Percentiles rank a stretch among this genome's conserved stretches.
These are phyloP conservation scores for Graphilbum sp. DNA, from an alignment of 2,329 filamentous ascomycete genomes.

Conservation along the genomic window DNA sequence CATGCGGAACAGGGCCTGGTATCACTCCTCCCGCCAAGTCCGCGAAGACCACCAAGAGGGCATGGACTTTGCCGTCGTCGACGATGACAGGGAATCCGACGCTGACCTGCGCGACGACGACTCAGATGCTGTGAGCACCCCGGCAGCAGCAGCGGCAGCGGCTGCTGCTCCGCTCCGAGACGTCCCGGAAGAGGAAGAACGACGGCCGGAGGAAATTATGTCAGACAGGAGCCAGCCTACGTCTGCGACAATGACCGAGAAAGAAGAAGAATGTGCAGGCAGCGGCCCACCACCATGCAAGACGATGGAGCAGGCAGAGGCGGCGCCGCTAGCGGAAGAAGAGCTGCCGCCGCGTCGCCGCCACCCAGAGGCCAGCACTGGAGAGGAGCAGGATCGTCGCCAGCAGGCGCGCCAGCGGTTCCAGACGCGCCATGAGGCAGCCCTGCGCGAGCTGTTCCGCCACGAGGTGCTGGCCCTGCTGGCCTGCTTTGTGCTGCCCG, in stretches of 20 bases:
- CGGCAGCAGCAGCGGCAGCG: not conserved
- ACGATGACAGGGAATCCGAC: conserved; percentile 23
- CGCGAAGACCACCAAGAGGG: conserved; percentile 32
- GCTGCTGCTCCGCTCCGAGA: conserved; percentile 18
- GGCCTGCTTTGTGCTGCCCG: conserved; percentile 64
- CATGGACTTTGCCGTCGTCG: conserved; percentile 22
- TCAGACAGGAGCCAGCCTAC: no score
- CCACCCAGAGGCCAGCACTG: no score
- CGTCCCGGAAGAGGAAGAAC: conserved; percentile 27
- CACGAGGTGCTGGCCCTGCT: conserved; percentile 62
- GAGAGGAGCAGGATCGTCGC: conserved; percentile 1
- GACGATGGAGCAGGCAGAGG: not conserved
- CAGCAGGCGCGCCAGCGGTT: conserved; percentile 12
- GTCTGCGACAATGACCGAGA: not conserved
- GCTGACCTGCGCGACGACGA: no score
- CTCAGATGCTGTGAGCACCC: no score
- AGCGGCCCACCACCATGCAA: not conserved
- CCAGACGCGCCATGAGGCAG: conserved; percentile 14
- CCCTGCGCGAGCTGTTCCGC: conserved; percentile 47
- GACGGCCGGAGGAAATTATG: no score
- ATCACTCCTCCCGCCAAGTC: conserved; percentile 51
- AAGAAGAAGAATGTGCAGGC: not conserved
- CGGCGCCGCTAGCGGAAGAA: not conserved
- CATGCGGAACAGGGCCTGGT: conserved; percentile 44
- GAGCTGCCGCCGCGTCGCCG: conserved; percentile 1